Evolutionary conservation across 768 basidiomycete species (phyloP), one percentile per base, ranked within the genome.

Genomic region (Hirschioporus abietinus): DNA sequence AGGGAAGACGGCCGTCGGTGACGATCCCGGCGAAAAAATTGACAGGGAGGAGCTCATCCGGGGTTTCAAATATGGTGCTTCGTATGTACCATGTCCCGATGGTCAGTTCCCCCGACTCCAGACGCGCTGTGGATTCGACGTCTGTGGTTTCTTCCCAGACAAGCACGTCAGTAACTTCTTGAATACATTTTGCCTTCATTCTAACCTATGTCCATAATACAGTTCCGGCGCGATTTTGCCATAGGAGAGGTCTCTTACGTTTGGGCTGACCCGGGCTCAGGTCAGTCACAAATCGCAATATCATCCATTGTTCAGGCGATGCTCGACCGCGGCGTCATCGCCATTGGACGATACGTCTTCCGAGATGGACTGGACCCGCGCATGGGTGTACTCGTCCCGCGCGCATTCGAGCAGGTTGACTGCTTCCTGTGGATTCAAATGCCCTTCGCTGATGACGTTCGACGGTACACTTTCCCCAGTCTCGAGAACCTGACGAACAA

Each of bases 401-500:
- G 80, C 25, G 77, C 82, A 27, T 87, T 88, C 72, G 84, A 87
- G 0, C 82, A 86, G 20, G 81, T 91, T 10, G 93, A 97, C 71
- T 92, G 88, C 72, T 78, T 96, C 66, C 81, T 94, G 61, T 97
- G 91, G 92, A 86, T 86, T 24, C 89, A 89, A 94, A 86, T 98
- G 84, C 96, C 96, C 0, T 98, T 97, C 73, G 94, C 94, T 1
- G 96, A 99, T 74, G 96, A 99, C 71, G 82, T 95, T 64, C 87
- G 95, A 66, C 91, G 88, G 69, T 94, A 93, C 76, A 87, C 86
- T 10, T 98, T 99, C 74, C 86, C 90, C 0, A 92, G 92, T 0
- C 82, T 99, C 34, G 86, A 88, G 59, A 81, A 81, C 10, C 83
- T 96, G 18, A 79, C 89, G 66, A 89, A 87, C 65, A 91, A 86